Base-by-base conservation (phyloP, 2,329 filamentous ascomycete species). In the Trichophaea hybrida region DNA sequence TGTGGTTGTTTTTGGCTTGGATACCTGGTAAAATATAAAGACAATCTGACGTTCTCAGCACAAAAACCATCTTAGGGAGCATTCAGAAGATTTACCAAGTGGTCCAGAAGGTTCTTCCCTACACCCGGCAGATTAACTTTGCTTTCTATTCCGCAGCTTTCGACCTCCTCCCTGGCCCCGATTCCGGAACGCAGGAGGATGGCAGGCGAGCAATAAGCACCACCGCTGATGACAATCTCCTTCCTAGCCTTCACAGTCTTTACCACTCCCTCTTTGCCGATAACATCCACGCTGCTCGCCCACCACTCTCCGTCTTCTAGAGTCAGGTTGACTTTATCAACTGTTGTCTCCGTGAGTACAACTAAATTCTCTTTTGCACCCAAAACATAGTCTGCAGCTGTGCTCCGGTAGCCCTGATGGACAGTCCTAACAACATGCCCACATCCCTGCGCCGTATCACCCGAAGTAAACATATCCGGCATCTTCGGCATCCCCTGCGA, bases 11-110 rank as follows among this genome's bases (percentile, higher is more conserved):
- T 82, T 12, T 81, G 73, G 69, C 56, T 76, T 72, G 10, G 73
- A 74, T 1, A 79, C 77, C 70, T 82, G 77, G 68, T 84, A 84
- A 69, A 80, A 83, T 57, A 79, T 77, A 68, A 83, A 81, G 51
- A 76, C 73, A 32, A 78, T 77, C 73, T 77, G 69, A 68, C 46
- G 12, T 10, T 31, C 46, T 50, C 24, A 50, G 46, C 17, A 50
- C 46, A 50, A 12, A 24, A 10, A 13, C 12, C 10, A 50, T n/a
- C 17, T 10, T 2, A 43, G 10, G 38, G 38, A 15, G 38, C 10
- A 43, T 43, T 15, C 46, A 4, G 46, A 24, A 24, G 46, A 15
- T 31, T 50, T n/a, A 50, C 46, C 13, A 50, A 17, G 17, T 50
- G 46, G 17, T 50, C 46, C 46, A 50, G 10, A 10, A 50, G 17